Evolutionary conservation across 164 flowering plant genomes (phyloP), one percentile per base, ranked within the genome.

Genomic region (Houttuynia cordata): DNA sequence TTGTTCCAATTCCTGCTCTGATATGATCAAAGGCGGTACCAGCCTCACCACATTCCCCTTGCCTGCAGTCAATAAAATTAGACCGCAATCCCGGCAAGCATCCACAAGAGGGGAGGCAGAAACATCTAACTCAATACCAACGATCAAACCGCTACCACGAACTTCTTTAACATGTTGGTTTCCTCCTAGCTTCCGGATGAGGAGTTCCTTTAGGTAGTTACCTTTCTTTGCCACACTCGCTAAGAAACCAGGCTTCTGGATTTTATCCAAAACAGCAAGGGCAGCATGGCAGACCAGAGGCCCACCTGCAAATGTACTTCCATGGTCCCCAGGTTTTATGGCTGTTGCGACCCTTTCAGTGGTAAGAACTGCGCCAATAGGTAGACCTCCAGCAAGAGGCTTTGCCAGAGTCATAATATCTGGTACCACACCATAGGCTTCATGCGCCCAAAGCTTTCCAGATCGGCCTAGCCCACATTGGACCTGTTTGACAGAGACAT

Each of bases 371-470:
- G 85, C 96, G 58, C 96, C 96, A 49, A 88, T 91, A n/a, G 97
- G 96, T 40, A 91, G 75, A 39, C 96, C 97, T 59, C 96, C 96
- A 20, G 92, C 97, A 23, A 91, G 86, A 68, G 97, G 96, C 70
- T 91, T 91, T 56, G 96, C 94, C 7, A 88, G 84, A 9, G 97
- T 86, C 97, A 91, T 88, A 45, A 91, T 84, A 64, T 91, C 97
- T 0, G 97, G 97, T 67, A 59, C 70, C 24, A 91, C 80, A 21
- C 80, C 85, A 64, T 74, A 84, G 2, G 81, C 79, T 64, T 91
- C 97, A 30, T 91, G 81, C 0, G 97, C 96, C 96, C 94, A 91
- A 34, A 91, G 84, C 56, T 74, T 58, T 6, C 97, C 94, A 3
- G 83, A 79, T 65, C 97, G 77, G 8, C 97, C 97, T 56, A 91